Evolutionary conservation across 2,329 filamentous ascomycete species (phyloP), one percentile per base, ranked within the genome.

Genomic region (Aspergillus bombycis): DNA sequence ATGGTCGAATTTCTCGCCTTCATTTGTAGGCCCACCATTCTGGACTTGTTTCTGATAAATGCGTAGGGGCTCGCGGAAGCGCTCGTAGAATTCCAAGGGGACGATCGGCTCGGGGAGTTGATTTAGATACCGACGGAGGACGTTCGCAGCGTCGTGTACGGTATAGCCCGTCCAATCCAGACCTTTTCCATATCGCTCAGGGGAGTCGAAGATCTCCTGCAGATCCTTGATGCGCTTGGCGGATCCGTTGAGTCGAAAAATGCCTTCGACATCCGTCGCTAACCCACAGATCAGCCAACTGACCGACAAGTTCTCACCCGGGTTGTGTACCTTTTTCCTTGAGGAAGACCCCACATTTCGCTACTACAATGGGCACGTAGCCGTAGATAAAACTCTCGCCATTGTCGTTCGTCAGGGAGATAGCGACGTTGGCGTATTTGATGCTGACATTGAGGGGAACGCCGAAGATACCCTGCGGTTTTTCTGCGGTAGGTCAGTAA

Each of bases 191-290:
- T 97, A 99, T 71, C 94, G 87, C 72, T 96, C 93, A 46, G 95
- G 95, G 0, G 94, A 96, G 79, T 98, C 92, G 79, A 99, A 99
- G 3, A 93, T 87, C 32, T 86, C 88, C 78, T 96, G 94, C 34
- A 99, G 86, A 77, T 98, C 95, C 78, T 98, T 99, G 81, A 99
- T 99, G 66, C 95, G 91, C 81, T 97, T 98, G 75, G 97, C 94
- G 41, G 95, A 98, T 57, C 95, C 95, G 75, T 91, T 96, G 50
- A 99, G 84, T 52, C 95, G 93, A 75, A 99, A 99, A 63, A 99
- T 99, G 45, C 95, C 95, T 79, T 98, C 94, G 11, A 98, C 88
- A 69, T 94, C 90, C 70, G 94, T 98, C 36, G 95, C 95, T 98
- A 66, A 32, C 62, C 64, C 34, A 64, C 74, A 62, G 73, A 73